phyloP scores from a whole-genome alignment of 495 filamentous ascomycete species.

The Podospora conica region DNA sequence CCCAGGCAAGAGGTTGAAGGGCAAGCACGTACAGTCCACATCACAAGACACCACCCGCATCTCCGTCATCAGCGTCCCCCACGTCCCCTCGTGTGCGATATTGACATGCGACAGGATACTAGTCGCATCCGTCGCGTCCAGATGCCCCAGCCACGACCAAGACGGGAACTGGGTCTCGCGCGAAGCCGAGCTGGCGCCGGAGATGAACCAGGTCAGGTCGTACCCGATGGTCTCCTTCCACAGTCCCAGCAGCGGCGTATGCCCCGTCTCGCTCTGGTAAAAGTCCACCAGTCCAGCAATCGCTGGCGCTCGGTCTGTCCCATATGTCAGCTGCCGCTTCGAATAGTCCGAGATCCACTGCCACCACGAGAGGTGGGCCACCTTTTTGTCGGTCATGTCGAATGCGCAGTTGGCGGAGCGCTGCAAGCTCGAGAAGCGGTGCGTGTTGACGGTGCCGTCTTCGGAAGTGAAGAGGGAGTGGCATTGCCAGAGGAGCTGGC shows the following conservation, averaged over 20 bases:
- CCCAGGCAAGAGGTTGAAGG: background rate
- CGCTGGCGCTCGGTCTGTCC: background rate
- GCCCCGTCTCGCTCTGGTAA: background rate
- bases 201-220: background rate
- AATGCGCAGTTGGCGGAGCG: background rate
- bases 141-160: background rate
- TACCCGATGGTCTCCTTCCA: background rate
- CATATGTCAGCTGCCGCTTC: background rate
- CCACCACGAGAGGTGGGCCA: background rate
- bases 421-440: background rate
- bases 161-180: background rate
- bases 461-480: background rate
- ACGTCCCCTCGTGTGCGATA: background rate
- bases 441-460: background rate
- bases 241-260: background rate
- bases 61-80: background rate
- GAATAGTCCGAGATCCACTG: background rate
- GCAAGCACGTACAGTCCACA: background rate
- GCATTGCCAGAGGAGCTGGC: conserved; percentile 5
- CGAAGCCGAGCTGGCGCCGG: background rate
- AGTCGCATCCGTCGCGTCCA: background rate
- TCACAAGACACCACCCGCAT: background rate
- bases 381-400: background rate
- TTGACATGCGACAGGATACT: background rate
- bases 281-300: background rate